Percentiles rank a stretch among this genome's conserved stretches.
phyloP scores from a whole-genome alignment of 495 filamentous ascomycete species.

The Tuber magnatum region DNA sequence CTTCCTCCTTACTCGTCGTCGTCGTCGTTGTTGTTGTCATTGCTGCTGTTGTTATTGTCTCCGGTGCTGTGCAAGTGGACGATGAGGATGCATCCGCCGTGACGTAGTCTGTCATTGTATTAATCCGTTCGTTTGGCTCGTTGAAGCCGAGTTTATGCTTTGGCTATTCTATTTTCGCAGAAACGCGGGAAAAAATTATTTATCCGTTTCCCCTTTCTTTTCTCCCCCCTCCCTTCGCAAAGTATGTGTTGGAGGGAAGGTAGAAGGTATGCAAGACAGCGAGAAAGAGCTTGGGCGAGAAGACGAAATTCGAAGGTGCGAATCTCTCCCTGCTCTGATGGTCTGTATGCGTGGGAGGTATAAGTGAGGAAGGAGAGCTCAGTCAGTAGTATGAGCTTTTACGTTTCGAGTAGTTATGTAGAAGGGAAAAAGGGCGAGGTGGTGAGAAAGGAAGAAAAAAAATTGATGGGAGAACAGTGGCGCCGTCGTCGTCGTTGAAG shows the following conservation, averaged over 20 bases:
- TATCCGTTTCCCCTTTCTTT: neutral
- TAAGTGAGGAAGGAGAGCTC: slow-evolving; percentile 3
- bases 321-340: slow-evolving; percentile 20
- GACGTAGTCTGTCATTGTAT: slow-evolving; percentile 26
- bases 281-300: slow-evolving; percentile 13
- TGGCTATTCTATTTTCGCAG: slow-evolving; percentile 17
- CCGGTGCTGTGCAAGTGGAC: slow-evolving; percentile 12
- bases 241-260: slow-evolving; percentile 21
- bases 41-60: slow-evolving; percentile 2
- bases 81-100: slow-evolving; percentile 33
- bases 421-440: slow-evolving; percentile 14
- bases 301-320: slow-evolving; percentile 29
- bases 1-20: neutral
- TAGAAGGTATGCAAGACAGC: slow-evolving; percentile 13
- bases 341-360: slow-evolving; percentile 16
- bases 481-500: slow-evolving; percentile 10
- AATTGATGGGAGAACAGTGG: slow-evolving; percentile 26
- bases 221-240: slow-evolving; percentile 19
- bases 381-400: neutral
- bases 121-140: neutral
- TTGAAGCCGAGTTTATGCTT: slow-evolving; percentile 15
- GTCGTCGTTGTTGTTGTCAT: slow-evolving; percentile 1
- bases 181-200: slow-evolving; percentile 15
- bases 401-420: slow-evolving; percentile 11
- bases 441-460: slow-evolving; percentile 15